Base-by-base conservation (phyloP, 768 basidiomycete genomes). In the Piloderma croceum region DNA sequence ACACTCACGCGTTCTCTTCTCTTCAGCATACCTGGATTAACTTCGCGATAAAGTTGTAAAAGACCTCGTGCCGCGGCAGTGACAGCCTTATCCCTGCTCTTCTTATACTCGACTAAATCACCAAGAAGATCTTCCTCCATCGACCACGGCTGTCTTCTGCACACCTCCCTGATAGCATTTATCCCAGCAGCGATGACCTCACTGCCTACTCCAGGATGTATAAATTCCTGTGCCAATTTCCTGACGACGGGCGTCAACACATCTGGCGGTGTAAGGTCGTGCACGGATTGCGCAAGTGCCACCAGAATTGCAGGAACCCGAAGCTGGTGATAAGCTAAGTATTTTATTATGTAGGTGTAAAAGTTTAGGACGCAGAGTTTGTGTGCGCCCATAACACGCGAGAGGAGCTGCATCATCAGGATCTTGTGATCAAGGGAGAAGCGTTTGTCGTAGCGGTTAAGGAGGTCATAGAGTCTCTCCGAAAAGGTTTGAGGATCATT, bases 151-250 rank as follows among this genome's bases (percentile, higher is more conserved):
- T 99, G 96, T 27, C 94, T 64, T 23, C 87, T 63, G 59, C 91
- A 96, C n/a, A 99, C 78, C 60, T 98, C 94, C 22, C 92, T 74
- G 31, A 99, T 90, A 12, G 90, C 77, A 60, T 99, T 99, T 47
- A 99, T 67, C n/a, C 96, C 96, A 0, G 94, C 96, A 2, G 93
- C 82, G 46, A 97, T 86, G 53, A 98, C 91, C 61, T 97, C 92
- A 51, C 84, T 79, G 1, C 90, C 90, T 3, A 98, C 96, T 35
- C 96, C 96, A 1, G 94, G 93, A 60, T 98, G 93, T 2, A 99
- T 87, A 50, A 98, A 99, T 57, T 99, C 94, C 53, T 85, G 79
- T 1, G 93, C 92, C 42, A 99, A 67, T 63, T 98, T 99, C 36
- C 79, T 75, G 42, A 99, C 69, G 33, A 93, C 87, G 10, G 96